Conservation (phyloP, 1,139 yeast species). For the Kazachstania sp. region DNA sequence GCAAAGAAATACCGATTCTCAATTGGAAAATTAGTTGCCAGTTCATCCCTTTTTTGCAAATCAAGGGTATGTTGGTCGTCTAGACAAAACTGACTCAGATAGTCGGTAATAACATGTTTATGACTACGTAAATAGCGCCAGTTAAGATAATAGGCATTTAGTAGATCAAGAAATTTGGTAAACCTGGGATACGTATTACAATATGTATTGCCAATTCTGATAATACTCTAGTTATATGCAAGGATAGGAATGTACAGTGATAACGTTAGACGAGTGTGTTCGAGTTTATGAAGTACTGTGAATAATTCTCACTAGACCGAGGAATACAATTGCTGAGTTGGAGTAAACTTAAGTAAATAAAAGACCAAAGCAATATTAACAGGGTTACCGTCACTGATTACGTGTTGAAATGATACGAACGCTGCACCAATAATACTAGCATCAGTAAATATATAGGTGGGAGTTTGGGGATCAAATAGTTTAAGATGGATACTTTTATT, state of each 20-base stretch:
- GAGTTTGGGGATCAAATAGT: conserved; percentile 4
- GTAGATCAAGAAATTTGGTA: conserved; percentile 1
- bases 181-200: neutral
- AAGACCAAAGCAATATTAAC: too few species aligned
- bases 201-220: neutral
- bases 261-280: conserved; percentile 1
- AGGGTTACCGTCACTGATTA: too few species aligned
- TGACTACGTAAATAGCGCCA: neutral
- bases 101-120: neutral
- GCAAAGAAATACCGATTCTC: too few species aligned
- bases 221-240: conserved; percentile 3
- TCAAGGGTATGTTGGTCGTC: neutral
- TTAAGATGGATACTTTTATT: neutral
- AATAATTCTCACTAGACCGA: conserved; percentile 3
- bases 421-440: neutral
- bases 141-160: neutral
- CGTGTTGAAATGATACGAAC: conserved; percentile 1
- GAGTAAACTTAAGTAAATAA: neutral
- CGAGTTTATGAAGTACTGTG: conserved; percentile 3
- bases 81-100: neutral
- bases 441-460: neutral
- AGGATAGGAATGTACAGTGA: conserved; percentile 2
- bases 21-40: neutral
- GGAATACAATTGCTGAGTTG: conserved; percentile 3
- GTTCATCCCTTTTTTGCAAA: neutral